These are phyloP conservation scores for Fusarium acutatum DNA, from an alignment of 2,329 filamentous ascomycete genomes.

Conservation along the genomic window DNA sequence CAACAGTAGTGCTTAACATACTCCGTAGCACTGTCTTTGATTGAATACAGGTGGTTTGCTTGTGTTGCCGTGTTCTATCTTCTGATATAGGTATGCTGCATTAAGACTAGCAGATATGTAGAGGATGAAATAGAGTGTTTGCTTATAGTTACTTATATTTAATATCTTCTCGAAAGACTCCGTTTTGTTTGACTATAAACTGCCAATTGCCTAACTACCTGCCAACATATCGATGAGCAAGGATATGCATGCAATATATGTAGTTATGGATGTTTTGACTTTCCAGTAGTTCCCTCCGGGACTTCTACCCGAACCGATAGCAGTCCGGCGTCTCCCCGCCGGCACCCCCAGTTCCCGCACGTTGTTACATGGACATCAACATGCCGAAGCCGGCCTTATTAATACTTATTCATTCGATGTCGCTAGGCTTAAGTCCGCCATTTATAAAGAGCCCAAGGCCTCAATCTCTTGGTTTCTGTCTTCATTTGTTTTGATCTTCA, in stretches of 20 bases:
- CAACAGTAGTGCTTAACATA: background rate
- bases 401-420: background rate
- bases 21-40: no score
- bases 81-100: background rate
- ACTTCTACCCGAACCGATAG: slow-evolving; percentile 12
- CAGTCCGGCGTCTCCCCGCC: slow-evolving; percentile 2
- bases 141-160: background rate
- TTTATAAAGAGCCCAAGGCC: slow-evolving; percentile 18
- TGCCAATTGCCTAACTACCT: background rate
- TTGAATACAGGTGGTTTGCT: background rate
- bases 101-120: background rate
- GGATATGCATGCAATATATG: no score
- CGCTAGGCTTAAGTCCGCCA: background rate
- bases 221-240: background rate
- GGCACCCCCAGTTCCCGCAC: slow-evolving; percentile 14
- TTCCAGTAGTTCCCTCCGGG: background rate
- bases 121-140: background rate
- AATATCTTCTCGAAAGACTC: background rate
- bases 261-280: background rate
- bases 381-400: slow-evolving; percentile 29
- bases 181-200: background rate
- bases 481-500: background rate
- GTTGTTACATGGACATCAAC: slow-evolving; percentile 3
- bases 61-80: background rate
- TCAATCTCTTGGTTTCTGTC: background rate